A percentile compares a stretch with the other conserved stretches of the same genome.
These are phyloP conservation scores for Rhodotorula sphaerocarpa DNA, from an alignment of 768 basidiomycete species.

Conservation along the genomic window DNA sequence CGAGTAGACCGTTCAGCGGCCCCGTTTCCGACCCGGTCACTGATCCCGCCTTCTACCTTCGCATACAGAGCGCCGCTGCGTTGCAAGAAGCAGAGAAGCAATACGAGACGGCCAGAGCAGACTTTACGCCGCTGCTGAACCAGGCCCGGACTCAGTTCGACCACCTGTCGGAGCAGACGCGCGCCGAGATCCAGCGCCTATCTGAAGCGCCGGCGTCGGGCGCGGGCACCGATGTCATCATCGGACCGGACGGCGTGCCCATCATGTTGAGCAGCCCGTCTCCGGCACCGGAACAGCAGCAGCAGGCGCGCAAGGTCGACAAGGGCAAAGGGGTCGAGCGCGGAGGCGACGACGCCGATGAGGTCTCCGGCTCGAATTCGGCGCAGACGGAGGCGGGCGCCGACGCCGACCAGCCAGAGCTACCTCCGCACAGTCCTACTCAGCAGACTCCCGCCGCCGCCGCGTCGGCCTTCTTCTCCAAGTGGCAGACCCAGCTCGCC, in stretches of 20 bases:
- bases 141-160: constrained; percentile 26
- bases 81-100: constrained; percentile 25
- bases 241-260: constrained; percentile 30
- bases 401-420: too few relatives aligned
- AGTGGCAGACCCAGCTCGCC: neutral
- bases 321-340: constrained; percentile 37
- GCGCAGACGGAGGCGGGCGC: too few relatives aligned
- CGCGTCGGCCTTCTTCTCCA: constrained; percentile 36
- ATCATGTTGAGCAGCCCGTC: constrained; percentile 17
- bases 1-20: neutral
- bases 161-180: constrained; percentile 17
- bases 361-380: too few relatives aligned
- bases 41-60: too few relatives aligned
- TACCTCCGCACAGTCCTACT: too few relatives aligned
- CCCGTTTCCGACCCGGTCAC: neutral
- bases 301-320: constrained; percentile 2
- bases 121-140: constrained; percentile 30
- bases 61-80: neutral
- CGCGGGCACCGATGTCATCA: constrained; percentile 10
- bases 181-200: constrained; percentile 28
- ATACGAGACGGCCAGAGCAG: constrained; percentile 21
- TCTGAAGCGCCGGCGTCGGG: neutral
- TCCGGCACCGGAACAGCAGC: too few relatives aligned
- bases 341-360: neutral
- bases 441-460: constrained; percentile 20